phyloP scores from a whole-genome alignment of 2,329 filamentous ascomycete genomes.

The Aspergillus bombycis region DNA sequence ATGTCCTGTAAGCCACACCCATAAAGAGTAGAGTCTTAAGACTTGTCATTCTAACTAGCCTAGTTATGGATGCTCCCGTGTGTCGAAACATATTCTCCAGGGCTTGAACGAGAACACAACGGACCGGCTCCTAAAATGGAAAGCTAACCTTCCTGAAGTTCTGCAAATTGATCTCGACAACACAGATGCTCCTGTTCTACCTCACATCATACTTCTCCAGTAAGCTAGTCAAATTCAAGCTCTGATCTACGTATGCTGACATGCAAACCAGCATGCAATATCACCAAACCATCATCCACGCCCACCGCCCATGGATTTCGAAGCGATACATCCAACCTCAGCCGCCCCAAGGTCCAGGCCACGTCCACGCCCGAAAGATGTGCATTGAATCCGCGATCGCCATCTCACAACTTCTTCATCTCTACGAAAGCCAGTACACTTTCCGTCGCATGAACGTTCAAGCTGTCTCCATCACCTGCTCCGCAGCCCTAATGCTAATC shows the following conservation, averaged over 20 bases:
- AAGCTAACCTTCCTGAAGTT: slow-evolving; percentile 18
- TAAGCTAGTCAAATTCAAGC: not conserved
- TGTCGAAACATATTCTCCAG: slow-evolving; percentile 17
- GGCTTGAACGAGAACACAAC: slow-evolving; percentile 14
- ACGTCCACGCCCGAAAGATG: slow-evolving; percentile 45
- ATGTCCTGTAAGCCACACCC: slow-evolving; percentile 28
- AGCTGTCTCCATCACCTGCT: slow-evolving; percentile 46
- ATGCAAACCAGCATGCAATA: slow-evolving; percentile 34
- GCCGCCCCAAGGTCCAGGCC: slow-evolving; percentile 43
- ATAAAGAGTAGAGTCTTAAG: accelerated
- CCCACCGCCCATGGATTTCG: slow-evolving; percentile 42
- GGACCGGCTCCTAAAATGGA: slow-evolving; percentile 16
- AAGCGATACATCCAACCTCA: slow-evolving; percentile 33
- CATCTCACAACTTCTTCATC: slow-evolving; percentile 41
- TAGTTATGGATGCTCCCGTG: slow-evolving; percentile 19
- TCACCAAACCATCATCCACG: slow-evolving; percentile 38
- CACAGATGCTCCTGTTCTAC: slow-evolving; percentile 5
- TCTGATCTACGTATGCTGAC: not conserved
- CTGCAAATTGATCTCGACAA: slow-evolving; percentile 22
- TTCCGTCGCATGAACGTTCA: slow-evolving; percentile 47
- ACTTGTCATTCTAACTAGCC: not conserved
- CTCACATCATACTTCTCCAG: slow-evolving; percentile 15
- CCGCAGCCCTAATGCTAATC: slow-evolving; percentile 44
- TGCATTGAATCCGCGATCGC: slow-evolving; percentile 45
- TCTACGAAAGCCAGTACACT: slow-evolving; percentile 46